phyloP scores from a whole-genome alignment of 2,329 filamentous ascomycete genomes.

The Calcarisporium arbuscula region DNA sequence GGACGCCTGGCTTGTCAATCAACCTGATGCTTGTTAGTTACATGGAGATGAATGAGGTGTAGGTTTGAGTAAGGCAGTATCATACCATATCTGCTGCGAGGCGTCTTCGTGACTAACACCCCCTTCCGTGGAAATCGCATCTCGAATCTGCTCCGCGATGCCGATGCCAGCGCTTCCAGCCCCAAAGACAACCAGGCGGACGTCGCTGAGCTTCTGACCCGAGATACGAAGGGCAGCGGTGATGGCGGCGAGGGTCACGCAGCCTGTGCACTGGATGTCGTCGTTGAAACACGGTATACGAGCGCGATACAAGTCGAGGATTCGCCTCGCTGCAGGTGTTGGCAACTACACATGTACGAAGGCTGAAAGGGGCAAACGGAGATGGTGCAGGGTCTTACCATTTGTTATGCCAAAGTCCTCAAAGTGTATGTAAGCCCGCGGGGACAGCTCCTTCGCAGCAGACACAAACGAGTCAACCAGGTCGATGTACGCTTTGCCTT shows the following conservation, averaged over 20 bases:
- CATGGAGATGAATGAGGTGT: too few species aligned
- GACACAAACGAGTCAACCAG: constrained; percentile 72
- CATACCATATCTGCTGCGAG: constrained; percentile 68
- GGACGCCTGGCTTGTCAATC: constrained; percentile 73
- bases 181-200: constrained; percentile 71
- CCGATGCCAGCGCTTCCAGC: constrained; percentile 77
- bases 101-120: constrained; percentile 67
- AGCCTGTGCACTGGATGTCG: constrained; percentile 84
- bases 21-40: constrained; percentile 44
- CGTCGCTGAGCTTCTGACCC: constrained; percentile 58
- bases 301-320: constrained; percentile 69
- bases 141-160: constrained; percentile 77
- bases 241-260: constrained; percentile 77
- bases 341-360: too few species aligned
- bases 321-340: constrained; percentile 49
- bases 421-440: constrained; percentile 79
- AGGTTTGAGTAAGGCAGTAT: neutral
- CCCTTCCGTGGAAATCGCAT: constrained; percentile 67
- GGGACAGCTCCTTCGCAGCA: constrained; percentile 62
- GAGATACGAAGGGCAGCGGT: constrained; percentile 68
- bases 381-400: too few species aligned
- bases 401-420: constrained; percentile 81
- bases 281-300: constrained; percentile 84
- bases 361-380: too few species aligned
- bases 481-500: constrained; percentile 67